phyloP scores from a whole-genome alignment of 306 rosid species.

The Alnus rubra region DNA sequence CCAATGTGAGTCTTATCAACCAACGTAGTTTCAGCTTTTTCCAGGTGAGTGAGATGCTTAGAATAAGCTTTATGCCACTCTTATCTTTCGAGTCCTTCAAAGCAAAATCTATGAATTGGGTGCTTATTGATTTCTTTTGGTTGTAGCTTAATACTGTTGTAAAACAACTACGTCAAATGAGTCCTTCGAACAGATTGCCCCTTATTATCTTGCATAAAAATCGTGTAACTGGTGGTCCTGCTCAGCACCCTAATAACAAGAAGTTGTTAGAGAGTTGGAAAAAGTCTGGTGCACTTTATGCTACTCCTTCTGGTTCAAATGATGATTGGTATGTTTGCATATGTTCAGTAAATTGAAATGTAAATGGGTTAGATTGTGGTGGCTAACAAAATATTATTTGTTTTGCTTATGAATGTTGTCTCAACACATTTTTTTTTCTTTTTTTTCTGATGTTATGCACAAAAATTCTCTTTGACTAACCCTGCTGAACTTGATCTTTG shows the following conservation, averaged over 20 bases:
- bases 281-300: conserved; percentile 62
- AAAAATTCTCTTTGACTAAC: background rate
- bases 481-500: background rate
- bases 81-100: background rate
- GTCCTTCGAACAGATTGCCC: conserved; percentile 82
- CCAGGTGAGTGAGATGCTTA: conserved; percentile 50
- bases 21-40: conserved; percentile 52
- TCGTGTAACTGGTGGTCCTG: conserved; percentile 74
- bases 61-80: conserved; percentile 2
- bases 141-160: conserved; percentile 70
- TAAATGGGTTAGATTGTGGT: background rate
- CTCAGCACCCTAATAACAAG: conserved; percentile 64
- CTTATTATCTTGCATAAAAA: conserved; percentile 77
- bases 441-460: background rate
- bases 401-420: background rate
- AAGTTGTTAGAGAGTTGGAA: conserved; percentile 70
- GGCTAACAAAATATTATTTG: background rate
- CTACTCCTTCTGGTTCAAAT: conserved; percentile 86
- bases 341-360: background rate
- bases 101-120: conserved; percentile 7
- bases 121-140: conserved; percentile 33
- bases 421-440: background rate
- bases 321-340: conserved; percentile 74
- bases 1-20: conserved; percentile 66
- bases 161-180: conserved; percentile 54